These are phyloP conservation scores for Delphinella strobiligena DNA, from an alignment of 2,329 filamentous ascomycete genomes.

Conservation along the genomic window DNA sequence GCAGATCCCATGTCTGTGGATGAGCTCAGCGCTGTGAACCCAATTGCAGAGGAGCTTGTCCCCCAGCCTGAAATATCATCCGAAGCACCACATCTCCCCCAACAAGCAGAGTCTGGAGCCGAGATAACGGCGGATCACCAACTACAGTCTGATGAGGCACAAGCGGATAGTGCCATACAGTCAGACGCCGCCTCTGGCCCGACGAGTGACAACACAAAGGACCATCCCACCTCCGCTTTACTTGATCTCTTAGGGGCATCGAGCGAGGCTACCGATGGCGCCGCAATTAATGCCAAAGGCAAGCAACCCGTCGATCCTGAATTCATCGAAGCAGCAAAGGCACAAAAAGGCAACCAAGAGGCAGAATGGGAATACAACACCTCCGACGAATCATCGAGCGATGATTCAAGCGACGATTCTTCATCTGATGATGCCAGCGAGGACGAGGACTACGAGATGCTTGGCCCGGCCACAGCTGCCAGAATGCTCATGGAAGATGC, in stretches of 20 bases:
- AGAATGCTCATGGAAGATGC: conserved; percentile 77
- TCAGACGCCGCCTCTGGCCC: background rate
- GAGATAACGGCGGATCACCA: no score
- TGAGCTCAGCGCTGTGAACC: no score
- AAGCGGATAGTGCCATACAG: background rate
- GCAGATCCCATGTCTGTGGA: background rate
- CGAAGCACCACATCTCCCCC: background rate
- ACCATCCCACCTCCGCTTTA: conserved; percentile 3
- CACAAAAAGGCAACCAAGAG: conserved; percentile 38
- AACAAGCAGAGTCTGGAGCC: background rate
- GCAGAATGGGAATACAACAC: conserved; percentile 72
- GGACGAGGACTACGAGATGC: conserved; percentile 55
- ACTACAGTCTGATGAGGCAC: background rate
- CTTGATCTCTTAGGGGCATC: background rate
- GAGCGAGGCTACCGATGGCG: background rate
- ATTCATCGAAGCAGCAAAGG: conserved; percentile 32
- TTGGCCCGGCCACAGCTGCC: conserved; percentile 72
- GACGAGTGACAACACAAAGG: background rate
- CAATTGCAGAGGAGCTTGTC: no score
- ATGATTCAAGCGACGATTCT: conserved; percentile 23
- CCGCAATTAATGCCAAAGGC: background rate
- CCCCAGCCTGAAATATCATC: background rate
- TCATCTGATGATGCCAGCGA: conserved; percentile 42
- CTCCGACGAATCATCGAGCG: conserved; percentile 47
- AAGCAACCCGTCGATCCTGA: conserved; percentile 26